Evolutionary conservation across 345 rosid genomes (phyloP).

Genomic region (Streptanthus diversifolius): DNA sequence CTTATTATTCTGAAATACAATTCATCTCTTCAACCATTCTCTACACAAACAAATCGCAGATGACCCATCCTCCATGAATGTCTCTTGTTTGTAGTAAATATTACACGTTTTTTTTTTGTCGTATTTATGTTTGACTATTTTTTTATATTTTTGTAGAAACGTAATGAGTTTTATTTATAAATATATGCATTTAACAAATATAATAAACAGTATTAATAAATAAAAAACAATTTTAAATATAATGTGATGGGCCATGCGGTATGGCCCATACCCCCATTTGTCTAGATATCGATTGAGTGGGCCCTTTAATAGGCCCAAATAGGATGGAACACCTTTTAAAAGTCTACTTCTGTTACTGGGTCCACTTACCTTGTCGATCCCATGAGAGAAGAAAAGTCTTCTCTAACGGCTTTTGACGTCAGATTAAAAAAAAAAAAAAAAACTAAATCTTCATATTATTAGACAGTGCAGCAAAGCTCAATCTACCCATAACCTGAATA

Average conservation of each 20-base stretch:
- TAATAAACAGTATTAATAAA: no score
- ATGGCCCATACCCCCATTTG: not conserved
- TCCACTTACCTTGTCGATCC: slow-evolving; percentile 1
- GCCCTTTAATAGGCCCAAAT: slow-evolving; percentile 11
- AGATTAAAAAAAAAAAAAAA: not conserved
- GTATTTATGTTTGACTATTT: no score
- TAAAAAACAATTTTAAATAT: not conserved
- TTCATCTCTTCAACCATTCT: not conserved
- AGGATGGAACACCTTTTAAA: not conserved
- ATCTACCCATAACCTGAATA: not conserved
- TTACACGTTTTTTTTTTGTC: not conserved
- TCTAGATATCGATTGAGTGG: not conserved
- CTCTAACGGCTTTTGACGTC: not conserved
- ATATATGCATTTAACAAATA: not conserved
- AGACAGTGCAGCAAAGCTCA: not conserved
- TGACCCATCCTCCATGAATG: not conserved
- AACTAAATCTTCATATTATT: no score
- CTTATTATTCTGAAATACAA: not conserved
- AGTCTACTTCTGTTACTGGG: not conserved
- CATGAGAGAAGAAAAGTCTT: not conserved
- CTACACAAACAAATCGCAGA: not conserved
- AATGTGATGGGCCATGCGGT: not conserved
- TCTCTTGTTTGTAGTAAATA: not conserved
- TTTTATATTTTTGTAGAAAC: not conserved
- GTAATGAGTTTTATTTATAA: not conserved